Base-by-base conservation (phyloP, 2,329 filamentous ascomycete genomes). In the Cadophora sp. region DNA sequence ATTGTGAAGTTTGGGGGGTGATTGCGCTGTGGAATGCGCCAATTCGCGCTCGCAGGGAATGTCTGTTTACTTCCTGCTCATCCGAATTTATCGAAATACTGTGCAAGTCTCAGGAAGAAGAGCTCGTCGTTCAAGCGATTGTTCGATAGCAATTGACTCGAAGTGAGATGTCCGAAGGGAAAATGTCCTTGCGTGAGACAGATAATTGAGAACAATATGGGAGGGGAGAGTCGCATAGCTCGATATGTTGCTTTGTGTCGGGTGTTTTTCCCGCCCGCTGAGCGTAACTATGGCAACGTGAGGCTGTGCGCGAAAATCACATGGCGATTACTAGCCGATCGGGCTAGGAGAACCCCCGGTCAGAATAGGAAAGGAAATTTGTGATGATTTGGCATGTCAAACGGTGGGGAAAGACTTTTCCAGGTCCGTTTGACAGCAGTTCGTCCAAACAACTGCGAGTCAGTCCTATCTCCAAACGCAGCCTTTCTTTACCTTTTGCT, bases 21-120 rank as follows among this genome's bases (percentile, higher is more conserved):
- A 3, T 50, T 20, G 59, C 59, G 55, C 62, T 59, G 56, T 66
- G 60, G 64, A 70, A 66, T 74, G 70, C 67, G 71, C 64, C 66
- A 20, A 61, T 18, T 41, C 55, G 55, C 55, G 43, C 65, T 43
- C 18, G 64, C 41, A 51, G 41, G 51, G 50, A 62, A 64, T 41
- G 53, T 47, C 14, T 67, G 63, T 69, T 69, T 71, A 70, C 59
- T 70, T 68, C 51, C 45, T 41, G 48, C 11, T 66, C 69, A 70
- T 70, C 50, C 43, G 51, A 24, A 22, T 11, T 48, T 8, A 30
- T 43, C 16, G 5, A 39, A 30, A 30, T 4, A 41, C n/a, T 47
- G 16, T 62, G 36, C 11, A 39, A 39, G 41, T 48, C 45, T 47
- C 43, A 7, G 27, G 14, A n/a, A 43, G n/a, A 22, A 18, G 24